Evolutionary conservation across 345 rosid genomes (phyloP), one percentile per base, ranked within the genome.

Genomic region (Carallia brachiata): DNA sequence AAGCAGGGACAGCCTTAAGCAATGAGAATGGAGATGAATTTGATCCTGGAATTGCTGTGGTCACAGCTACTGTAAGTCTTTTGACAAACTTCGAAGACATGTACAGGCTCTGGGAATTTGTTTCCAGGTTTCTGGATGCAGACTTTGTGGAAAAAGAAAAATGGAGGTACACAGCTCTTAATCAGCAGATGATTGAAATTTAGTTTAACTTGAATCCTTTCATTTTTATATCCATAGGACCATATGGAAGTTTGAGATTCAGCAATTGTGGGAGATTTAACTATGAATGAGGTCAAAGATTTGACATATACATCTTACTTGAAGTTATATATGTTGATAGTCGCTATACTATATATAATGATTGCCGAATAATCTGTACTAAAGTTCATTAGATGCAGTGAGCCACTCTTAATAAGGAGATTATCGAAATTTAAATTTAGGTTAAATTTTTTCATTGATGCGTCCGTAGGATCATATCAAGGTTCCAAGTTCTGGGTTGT

Each of bases 111-210:
- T 94, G 98, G 98, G 76, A 66, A 34, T 90, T 94, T 80, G 86
- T 87, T 69, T 85, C 97, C 9, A 67, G 86, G 63, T 94, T 94
- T 72, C 67, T 94, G 78, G 98, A 94, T 72, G 97, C 95, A 1
- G 98, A 94, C 76, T 94, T 91, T 71, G 87, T 94, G 15, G 93
- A 91, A 90, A 91, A 94, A 68, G 97, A 91, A 83, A 86, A 79
- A 63, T 90, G 98, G 98, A 83, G 98, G 68, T 86, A 85, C 74
- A 75, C 69, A 47, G 90, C 93, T 74, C 84, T 91, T 52, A 90
- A 91, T 65, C 95, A 87, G 75, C 70, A 83, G 73, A 84, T 62
- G 4, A 30, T 87, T 65, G 87, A 87, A 62, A 75, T 86, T 27
- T 89, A 79, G 66, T 50, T 39, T 37, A 5, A 18, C 73, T 7